These are phyloP conservation scores for Lathyrus oleraceus DNA, from an alignment of 306 rosid species.

Conservation along the genomic window DNA sequence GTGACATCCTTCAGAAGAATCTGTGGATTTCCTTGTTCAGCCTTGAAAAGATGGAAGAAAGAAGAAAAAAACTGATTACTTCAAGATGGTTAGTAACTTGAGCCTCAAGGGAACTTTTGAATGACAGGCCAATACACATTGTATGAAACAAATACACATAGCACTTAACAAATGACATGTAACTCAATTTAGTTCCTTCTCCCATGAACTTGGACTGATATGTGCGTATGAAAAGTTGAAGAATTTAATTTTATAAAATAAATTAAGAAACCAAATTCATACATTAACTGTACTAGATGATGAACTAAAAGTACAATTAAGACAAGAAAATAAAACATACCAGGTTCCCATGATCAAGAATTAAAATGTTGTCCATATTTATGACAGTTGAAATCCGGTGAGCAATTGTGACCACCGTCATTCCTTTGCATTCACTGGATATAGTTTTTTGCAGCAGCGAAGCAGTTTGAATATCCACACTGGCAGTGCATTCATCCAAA, in stretches of 20 bases:
- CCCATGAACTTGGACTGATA: background rate
- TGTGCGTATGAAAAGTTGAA: too few relatives aligned
- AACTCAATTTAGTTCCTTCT: background rate
- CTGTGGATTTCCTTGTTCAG: conserved; percentile 82
- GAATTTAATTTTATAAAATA: too few relatives aligned
- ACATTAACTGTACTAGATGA: background rate
- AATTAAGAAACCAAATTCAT: background rate
- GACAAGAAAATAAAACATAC: conserved; percentile 45
- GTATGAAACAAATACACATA: background rate
- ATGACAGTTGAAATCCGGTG: conserved; percentile 89
- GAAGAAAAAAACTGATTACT: background rate
- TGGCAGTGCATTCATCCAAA: conserved; percentile 98
- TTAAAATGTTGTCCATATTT: conserved; percentile 72
- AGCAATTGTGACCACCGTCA: conserved; percentile 88
- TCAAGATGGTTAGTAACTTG: conserved; percentile 14
- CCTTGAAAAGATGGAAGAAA: conserved; percentile 39
- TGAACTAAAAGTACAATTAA: background rate
- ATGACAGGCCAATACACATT: conserved; percentile 18
- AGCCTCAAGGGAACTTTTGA: background rate
- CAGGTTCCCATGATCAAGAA: conserved; percentile 85
- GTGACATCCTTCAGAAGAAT: conserved; percentile 53
- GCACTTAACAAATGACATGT: background rate
- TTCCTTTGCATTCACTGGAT: conserved; percentile 74
- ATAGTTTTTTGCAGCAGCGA: conserved; percentile 71
- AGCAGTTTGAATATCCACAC: conserved; percentile 83